Percentiles rank a stretch among this genome's conserved stretches.
phyloP scores from a whole-genome alignment of 768 basidiomycete genomes.

The Lactifluus hygrophoroides region DNA sequence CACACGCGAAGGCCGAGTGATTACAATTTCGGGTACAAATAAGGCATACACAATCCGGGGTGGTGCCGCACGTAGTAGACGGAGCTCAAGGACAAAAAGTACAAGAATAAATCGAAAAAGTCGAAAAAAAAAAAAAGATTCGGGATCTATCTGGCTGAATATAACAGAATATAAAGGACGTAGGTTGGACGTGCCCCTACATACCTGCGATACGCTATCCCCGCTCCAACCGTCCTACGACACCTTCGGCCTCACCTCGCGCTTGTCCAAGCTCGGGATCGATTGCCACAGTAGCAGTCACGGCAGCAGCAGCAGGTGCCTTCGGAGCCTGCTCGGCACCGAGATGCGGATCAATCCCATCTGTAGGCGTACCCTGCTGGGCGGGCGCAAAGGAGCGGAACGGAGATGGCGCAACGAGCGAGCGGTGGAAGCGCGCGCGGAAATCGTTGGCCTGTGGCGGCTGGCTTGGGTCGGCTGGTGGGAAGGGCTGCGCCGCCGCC shows the following conservation, averaged over 20 bases:
- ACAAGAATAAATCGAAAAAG: background rate
- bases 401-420: conserved; percentile 52
- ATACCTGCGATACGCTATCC: background rate
- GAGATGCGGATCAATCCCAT: conserved; percentile 23
- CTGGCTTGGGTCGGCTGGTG: conserved; percentile 19
- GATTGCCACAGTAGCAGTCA: conserved; percentile 5
- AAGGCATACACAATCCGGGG: background rate
- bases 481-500: conserved; percentile 22
- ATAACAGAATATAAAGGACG: background rate
- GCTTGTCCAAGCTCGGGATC: conserved; percentile 30
- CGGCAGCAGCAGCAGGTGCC: background rate
- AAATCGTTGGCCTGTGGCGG: conserved; percentile 40
- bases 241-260: conserved; percentile 29
- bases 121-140: background rate
- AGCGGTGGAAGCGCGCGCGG: conserved; percentile 56
- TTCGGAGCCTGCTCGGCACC: conserved; percentile 8
- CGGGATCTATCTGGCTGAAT: background rate
- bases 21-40: conserved; percentile 8
- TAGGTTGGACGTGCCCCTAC: background rate
- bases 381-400: conserved; percentile 33
- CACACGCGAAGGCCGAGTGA: conserved; percentile 1
- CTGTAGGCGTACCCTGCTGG: conserved; percentile 16
- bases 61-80: background rate
- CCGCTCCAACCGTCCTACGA: conserved; percentile 27
- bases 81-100: background rate